Evolutionary conservation across 2,329 filamentous ascomycete species (phyloP), one percentile per base, ranked within the genome.

Genomic region (Fusarium scirpi): DNA sequence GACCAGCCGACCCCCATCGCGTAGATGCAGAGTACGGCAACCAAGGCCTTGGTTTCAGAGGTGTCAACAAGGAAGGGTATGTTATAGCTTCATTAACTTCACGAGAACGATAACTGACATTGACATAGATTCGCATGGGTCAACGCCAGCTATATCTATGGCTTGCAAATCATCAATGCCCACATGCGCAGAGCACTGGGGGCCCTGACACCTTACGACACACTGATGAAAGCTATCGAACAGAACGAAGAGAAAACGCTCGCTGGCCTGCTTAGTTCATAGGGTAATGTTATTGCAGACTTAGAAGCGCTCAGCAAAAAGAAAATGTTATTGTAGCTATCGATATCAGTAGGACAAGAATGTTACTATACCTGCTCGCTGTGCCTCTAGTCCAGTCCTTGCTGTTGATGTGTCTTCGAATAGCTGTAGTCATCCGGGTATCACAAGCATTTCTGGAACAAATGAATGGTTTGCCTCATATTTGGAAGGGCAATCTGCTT

Each of bases 11-110:
- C 76, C 94, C 96, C 40, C 96, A 98, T 82, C 91, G 92, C 67
- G 96, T 98, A 15, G 94, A 97, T 80, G 96, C 95, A 62, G 96
- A 99, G 82, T 99, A 99, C 78, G 96, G 96, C 9, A 99, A 99
- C 80, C 96, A 99, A 80, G 96, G 96, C 4, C 85, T 92, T 52
- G 93, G 98, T 78, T 98, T 98, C 83, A 97, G 97, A 83, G 95
- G 95, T 41, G 94, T 97, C 73, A 93, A 95, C 57, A 94, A 93
- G 74, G 95, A 98, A 89, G 95, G 95, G 94, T 97, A 84, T 46
- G 74, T 67, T 20, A 18, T 20, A 53, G 43, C 29, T n/a, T 25
- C 13, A 30, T 4, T 8, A 20, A 38, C 5, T 27, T 34, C 10
- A 41, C 44, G 30, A 52, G 44, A 27, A n/a, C 43, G 12, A 8